phyloP scores from a whole-genome alignment of 371 early-diverging fungal genomes.

The Rhizomucor miehei region DNA sequence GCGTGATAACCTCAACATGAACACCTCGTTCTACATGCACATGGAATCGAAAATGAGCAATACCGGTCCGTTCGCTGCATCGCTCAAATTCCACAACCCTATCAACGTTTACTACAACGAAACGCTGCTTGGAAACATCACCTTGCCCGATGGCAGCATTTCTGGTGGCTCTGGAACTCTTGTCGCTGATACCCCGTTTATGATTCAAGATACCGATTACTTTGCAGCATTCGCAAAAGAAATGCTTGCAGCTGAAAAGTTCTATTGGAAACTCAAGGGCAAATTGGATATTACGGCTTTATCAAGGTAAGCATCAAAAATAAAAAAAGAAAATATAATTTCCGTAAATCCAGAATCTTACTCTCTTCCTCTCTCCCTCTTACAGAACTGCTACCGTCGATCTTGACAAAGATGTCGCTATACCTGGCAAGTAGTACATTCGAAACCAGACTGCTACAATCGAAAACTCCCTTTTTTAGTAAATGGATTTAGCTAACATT shows the following conservation, averaged over 20 bases:
- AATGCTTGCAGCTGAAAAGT: conserved; percentile 43
- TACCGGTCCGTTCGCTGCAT: conserved; percentile 61
- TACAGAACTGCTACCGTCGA: conserved; percentile 30
- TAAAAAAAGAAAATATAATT: background rate
- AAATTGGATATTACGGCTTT: conserved; percentile 48
- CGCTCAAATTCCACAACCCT: conserved; percentile 43
- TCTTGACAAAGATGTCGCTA: conserved; percentile 27
- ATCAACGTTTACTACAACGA: conserved; percentile 40
- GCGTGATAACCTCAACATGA: conserved; percentile 26
- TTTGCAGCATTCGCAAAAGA: conserved; percentile 45
- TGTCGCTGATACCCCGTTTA: conserved; percentile 28
- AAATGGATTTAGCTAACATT: conserved; percentile 1
- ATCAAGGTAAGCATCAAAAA: conserved; percentile 22
- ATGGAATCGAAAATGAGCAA: conserved; percentile 49
- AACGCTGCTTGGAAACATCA: conserved; percentile 48
- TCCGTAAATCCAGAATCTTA: background rate
- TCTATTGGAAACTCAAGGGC: conserved; percentile 50
- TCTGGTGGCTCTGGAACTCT: conserved; percentile 42
- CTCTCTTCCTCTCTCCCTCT: no score
- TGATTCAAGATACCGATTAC: conserved; percentile 30
- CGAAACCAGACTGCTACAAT: background rate
- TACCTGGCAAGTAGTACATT: conserved; percentile 25
- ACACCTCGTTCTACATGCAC: conserved; percentile 40
- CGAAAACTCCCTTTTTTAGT: background rate
- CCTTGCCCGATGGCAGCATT: conserved; percentile 44